Evolutionary conservation across 73 alveolate genomes (phyloP), one percentile per base, ranked within the genome.

Genomic region (Paraurostyla sp.): DNA sequence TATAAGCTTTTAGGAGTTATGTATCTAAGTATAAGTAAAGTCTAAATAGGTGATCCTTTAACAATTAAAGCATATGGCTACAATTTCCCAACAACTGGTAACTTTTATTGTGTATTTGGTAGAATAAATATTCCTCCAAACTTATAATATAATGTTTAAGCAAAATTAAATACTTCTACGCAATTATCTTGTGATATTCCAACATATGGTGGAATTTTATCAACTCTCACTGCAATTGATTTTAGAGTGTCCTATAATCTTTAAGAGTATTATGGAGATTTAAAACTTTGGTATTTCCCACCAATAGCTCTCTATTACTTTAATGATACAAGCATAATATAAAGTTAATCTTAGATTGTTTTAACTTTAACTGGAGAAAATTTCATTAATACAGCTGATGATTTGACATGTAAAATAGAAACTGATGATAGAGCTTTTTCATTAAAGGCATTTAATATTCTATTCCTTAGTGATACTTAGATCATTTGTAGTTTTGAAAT

Each of bases 231-330:
- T 0, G 27, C 63, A 11, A 48, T 85, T 48, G 80, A 40, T 13
- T 41, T 84, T 7, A 23, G 65, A 13, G 71, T 84, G 42, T 43
- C 92, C 0, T 62, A 62, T 29, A 84, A 84, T 33, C 80, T 68
- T 58, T 80, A 69, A 46, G 92, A 84, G 63, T 84, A 69, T 42
- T 84, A 41, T 51, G 83, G 75, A 45, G 60, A 45, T n/a, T 22
- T 85, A 11, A 35, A 23, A 0, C 71, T 85, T 0, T 27, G 6
- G 25, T 85, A 85, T 38, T 71, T 43, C 75, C 81, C 85, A 0
- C 45, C 60, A 0, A 52, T 80, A 13, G 40, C 22, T 0, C 11
- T 85, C 0, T 20, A 51, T 30, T 3, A 1, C 25, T 73, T 73
- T 32, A 27, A 27, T 33, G 58, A 62, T n/a, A 42, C 76, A 0